Percentiles rank a stretch among this genome's conserved stretches.
These are phyloP conservation scores for Globisporangium canariense DNA, from an alignment of 352 stramenopile genomes.

Conservation along the genomic window DNA sequence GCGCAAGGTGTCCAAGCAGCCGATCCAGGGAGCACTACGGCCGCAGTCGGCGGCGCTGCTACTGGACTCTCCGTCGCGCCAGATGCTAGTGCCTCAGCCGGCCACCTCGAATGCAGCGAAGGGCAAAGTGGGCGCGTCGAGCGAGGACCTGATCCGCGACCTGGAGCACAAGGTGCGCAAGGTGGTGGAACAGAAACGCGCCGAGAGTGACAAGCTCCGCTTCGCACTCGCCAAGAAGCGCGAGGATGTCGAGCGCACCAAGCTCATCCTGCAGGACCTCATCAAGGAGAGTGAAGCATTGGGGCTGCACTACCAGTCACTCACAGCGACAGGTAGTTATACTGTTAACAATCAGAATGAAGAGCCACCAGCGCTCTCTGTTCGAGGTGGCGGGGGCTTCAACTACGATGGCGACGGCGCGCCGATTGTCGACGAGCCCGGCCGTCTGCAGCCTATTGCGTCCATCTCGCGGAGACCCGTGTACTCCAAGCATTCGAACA, in stretches of 20 bases:
- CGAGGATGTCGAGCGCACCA: constrained; percentile 61
- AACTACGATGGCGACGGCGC: not conserved
- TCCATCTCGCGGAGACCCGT: constrained; percentile 74
- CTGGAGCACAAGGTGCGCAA: constrained; percentile 74
- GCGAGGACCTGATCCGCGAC: constrained; percentile 73
- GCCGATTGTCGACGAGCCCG: constrained; percentile 42
- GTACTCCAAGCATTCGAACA: constrained; percentile 86
- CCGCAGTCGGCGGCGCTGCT: constrained; percentile 40
- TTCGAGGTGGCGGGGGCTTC: not conserved
- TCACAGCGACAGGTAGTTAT: not conserved
- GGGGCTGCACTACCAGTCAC: constrained; percentile 46
- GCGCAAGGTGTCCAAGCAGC: constrained; percentile 14
- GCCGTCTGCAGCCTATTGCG: constrained; percentile 62
- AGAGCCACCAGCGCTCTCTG: not conserved
- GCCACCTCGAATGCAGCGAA: constrained; percentile 11
- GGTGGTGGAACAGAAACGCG: constrained; percentile 78
- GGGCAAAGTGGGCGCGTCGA: constrained; percentile 52
- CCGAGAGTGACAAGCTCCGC: constrained; percentile 68
- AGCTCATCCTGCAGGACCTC: constrained; percentile 67
- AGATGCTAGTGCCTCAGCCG: not conserved
- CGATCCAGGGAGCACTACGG: constrained; percentile 30
- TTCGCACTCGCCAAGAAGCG: constrained; percentile 64
- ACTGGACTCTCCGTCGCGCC: constrained; percentile 14
- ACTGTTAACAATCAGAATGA: constrained; percentile 23
- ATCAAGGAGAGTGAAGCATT: constrained; percentile 73